These are phyloP conservation scores for Linanthus parryae DNA, from an alignment of 148 eudicot genomes.

Conservation along the genomic window DNA sequence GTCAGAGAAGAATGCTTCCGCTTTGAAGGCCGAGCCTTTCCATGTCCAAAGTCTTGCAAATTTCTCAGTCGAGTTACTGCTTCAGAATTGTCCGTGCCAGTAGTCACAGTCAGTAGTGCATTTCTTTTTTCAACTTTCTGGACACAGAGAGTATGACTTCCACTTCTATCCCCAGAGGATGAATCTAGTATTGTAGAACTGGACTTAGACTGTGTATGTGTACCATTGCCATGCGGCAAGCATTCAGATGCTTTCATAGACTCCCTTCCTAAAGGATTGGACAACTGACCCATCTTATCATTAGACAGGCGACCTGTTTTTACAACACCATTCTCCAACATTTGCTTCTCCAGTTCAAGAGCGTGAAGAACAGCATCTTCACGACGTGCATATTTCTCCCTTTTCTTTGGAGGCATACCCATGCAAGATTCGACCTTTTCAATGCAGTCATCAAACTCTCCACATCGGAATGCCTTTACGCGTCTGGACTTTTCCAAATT, in stretches of 20 bases:
- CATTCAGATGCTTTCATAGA: constrained; percentile 28
- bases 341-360: constrained; percentile 82
- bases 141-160: constrained; percentile 14
- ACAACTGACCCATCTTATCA: constrained; percentile 28
- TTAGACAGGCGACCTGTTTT: constrained; percentile 30
- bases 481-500: constrained; percentile 98
- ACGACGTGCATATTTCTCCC: constrained; percentile 96
- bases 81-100: constrained; percentile 35
- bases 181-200: constrained; percentile 26
- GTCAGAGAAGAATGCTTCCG: constrained; percentile 25
- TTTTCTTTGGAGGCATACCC: constrained; percentile 84
- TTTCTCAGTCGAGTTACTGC: constrained; percentile 34
- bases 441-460: constrained; percentile 94
- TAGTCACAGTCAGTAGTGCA: constrained; percentile 23
- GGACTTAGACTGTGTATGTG: constrained; percentile 22
- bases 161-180: constrained; percentile 28
- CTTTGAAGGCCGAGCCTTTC: constrained; percentile 30
- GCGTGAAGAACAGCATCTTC: constrained; percentile 99
- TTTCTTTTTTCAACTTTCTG: constrained; percentile 27
- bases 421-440: constrained; percentile 84
- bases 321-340: constrained; percentile 55
- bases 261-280: constrained; percentile 33
- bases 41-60: constrained; percentile 43
- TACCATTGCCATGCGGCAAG: constrained; percentile 43
- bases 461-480: constrained; percentile 96